A percentile compares a stretch with the other conserved stretches of the same genome.
These are phyloP conservation scores for Penicillium rolfsii DNA, from an alignment of 2,329 filamentous ascomycete species.

Conservation along the genomic window DNA sequence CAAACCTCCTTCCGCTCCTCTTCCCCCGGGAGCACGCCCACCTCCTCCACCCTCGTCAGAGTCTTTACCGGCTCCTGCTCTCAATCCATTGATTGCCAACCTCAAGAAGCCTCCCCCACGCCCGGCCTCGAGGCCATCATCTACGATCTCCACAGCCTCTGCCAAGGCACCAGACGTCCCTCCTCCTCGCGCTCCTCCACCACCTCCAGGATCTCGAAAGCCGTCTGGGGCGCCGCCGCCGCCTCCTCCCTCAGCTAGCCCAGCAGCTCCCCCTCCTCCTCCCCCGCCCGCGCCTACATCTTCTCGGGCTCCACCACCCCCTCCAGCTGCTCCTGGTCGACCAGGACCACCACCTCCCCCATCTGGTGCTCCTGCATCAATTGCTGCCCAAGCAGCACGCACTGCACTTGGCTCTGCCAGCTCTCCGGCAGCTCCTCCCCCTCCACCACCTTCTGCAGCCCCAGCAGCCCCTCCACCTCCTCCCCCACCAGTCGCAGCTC, in stretches of 20 bases:
- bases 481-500: conserved; percentile 42
- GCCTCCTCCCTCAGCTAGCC: conserved; percentile 48
- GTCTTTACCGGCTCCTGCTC: conserved; percentile 54
- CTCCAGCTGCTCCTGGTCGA: conserved; percentile 44
- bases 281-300: conserved; percentile 46
- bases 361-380: conserved; percentile 39
- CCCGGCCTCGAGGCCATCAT: conserved; percentile 60
- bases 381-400: conserved; percentile 63
- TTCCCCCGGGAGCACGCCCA: conserved; percentile 58
- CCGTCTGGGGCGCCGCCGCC: conserved; percentile 56
- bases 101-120: conserved; percentile 61
- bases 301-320: conserved; percentile 48
- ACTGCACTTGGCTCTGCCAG: conserved; percentile 58
- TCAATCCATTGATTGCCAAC: conserved; percentile 58
- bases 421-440: conserved; percentile 47
- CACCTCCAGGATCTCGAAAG: conserved; percentile 62
- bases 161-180: conserved; percentile 54
- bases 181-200: conserved; percentile 67
- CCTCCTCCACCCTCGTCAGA: conserved; percentile 55
- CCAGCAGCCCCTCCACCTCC: conserved; percentile 47
- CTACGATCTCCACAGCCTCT: conserved; percentile 62
- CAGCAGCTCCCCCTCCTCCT: conserved; percentile 49
- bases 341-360: conserved; percentile 45
- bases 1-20: conserved; percentile 57
- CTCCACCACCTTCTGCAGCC: conserved; percentile 41